Percentiles rank a stretch among this genome's conserved stretches.
phyloP scores from a whole-genome alignment of 2,329 filamentous ascomycete species.

The Talaromyces sp. region DNA sequence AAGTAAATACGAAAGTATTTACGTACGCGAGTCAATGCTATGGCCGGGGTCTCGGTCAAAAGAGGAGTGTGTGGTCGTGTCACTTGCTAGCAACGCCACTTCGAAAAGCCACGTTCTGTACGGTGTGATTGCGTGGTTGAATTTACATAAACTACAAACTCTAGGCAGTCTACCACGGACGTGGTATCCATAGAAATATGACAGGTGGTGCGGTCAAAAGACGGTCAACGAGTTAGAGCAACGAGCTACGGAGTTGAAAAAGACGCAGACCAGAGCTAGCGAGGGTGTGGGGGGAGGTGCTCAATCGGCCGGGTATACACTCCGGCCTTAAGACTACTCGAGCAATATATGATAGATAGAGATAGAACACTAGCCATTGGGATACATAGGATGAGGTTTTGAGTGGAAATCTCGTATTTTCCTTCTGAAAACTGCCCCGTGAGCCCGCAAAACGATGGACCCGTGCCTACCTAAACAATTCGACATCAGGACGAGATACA shows the following conservation, averaged over 20 bases:
- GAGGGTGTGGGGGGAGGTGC: not conserved
- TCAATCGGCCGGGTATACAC: not conserved
- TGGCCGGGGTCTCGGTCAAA: not conserved
- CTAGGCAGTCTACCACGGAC: not conserved
- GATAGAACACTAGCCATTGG: not conserved
- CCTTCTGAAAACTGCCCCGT: not conserved
- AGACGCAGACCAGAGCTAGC: not conserved
- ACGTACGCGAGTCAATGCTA: not conserved
- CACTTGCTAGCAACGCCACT: constrained; percentile 3
- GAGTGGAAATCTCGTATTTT: constrained; percentile 1
- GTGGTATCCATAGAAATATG: not conserved
- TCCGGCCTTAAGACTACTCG: not conserved
- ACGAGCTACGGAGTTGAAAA: not conserved
- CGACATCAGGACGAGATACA: not conserved
- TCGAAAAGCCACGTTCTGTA: constrained; percentile 1
- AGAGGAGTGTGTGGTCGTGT: not conserved
- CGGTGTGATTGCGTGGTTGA: not conserved
- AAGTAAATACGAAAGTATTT: not conserved
- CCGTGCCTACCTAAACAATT: not conserved
- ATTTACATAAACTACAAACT: not conserved
- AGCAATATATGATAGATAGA: constrained; percentile 1
- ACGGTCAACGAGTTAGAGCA: constrained; percentile 4
- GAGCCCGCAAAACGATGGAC: not conserved
- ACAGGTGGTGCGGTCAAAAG: not conserved
- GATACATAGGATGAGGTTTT: not conserved